Conservation (phyloP, 2,329 filamentous ascomycete genomes). For the Fusarium algeriense region DNA sequence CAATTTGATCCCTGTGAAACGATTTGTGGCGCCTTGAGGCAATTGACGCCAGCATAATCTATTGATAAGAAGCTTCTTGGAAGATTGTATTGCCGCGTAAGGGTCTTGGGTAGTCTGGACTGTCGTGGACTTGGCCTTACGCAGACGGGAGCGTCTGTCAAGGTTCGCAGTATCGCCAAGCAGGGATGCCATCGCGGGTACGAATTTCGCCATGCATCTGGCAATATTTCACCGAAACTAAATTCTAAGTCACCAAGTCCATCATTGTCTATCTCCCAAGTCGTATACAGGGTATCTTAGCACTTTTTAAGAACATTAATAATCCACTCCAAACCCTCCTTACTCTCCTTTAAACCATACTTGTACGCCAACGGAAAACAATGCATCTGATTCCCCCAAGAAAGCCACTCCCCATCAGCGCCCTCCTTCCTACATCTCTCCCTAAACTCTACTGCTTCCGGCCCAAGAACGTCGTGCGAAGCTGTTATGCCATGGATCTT, state of each 20-base stretch:
- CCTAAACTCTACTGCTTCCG: conserved; percentile 63
- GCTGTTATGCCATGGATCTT: conserved; percentile 65
- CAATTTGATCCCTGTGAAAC: not conserved
- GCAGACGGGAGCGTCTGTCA: too few relatives aligned
- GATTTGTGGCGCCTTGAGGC: not conserved
- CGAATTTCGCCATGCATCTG: too few relatives aligned
- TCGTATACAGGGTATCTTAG: not conserved
- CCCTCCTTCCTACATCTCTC: conserved; percentile 58
- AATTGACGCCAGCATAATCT: not conserved
- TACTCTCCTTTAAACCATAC: conserved; percentile 62
- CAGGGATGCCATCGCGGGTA: too few relatives aligned
- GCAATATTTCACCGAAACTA: fast-evolving
- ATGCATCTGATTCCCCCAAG: conserved; percentile 72
- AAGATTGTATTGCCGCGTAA: fast-evolving
- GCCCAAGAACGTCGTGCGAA: conserved; percentile 64
- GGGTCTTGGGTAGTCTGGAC: fast-evolving
- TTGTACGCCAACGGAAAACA: conserved; percentile 65
- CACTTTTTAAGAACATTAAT: conserved; percentile 21
- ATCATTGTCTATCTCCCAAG: not conserved
- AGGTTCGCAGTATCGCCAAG: too few relatives aligned
- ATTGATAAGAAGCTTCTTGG: not conserved
- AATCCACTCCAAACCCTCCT: conserved; percentile 39
- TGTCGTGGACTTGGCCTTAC: not conserved
- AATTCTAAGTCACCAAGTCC: not conserved
- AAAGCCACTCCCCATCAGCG: conserved; percentile 65